phyloP scores from a whole-genome alignment of 148 eudicot species.

The Rhododendron kiyosumense region DNA sequence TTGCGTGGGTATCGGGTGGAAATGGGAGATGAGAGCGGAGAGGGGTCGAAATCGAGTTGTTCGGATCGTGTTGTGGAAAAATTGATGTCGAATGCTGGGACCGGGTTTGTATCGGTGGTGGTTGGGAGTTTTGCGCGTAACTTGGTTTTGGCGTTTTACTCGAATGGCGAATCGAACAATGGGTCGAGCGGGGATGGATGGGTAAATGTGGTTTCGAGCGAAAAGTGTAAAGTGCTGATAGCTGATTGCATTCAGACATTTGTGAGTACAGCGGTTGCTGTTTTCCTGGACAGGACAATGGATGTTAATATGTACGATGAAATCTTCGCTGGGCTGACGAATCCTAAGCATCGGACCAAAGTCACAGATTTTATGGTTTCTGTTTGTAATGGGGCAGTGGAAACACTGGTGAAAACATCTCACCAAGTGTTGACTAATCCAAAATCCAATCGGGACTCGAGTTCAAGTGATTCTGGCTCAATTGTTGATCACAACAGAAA shows the following conservation, averaged over 20 bases:
- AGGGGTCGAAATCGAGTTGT: slow-evolving; percentile 24
- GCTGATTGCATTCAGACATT: slow-evolving; percentile 65
- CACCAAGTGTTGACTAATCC: slow-evolving; percentile 62
- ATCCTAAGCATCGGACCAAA: slow-evolving; percentile 62
- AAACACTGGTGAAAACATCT: slow-evolving; percentile 78
- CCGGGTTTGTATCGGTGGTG: slow-evolving; percentile 75
- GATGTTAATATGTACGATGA: slow-evolving; percentile 63
- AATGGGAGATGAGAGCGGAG: slow-evolving; percentile 20
- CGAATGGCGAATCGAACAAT: slow-evolving; percentile 9
- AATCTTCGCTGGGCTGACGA: slow-evolving; percentile 65
- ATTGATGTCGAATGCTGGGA: slow-evolving; percentile 55
- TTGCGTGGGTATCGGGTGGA: slow-evolving; percentile 44
- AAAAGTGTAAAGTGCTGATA: slow-evolving; percentile 40
- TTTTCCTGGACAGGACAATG: slow-evolving; percentile 69
- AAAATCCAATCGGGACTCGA: slow-evolving; percentile 12
- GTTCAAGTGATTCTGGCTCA: slow-evolving; percentile 19
- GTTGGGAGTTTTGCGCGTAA: slow-evolving; percentile 88
- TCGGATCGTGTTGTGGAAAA: slow-evolving; percentile 53
- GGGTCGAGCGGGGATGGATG: slow-evolving; percentile 27
- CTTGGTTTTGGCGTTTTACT: slow-evolving; percentile 57
- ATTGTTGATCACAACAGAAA: slow-evolving; percentile 10
- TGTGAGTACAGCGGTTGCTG: slow-evolving; percentile 78
- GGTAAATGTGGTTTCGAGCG: slow-evolving; percentile 42
- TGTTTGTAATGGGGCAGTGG: slow-evolving; percentile 71
- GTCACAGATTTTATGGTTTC: slow-evolving; percentile 57